phyloP scores from a whole-genome alignment of 257 asterid species.

The Linderniella brevidens region DNA sequence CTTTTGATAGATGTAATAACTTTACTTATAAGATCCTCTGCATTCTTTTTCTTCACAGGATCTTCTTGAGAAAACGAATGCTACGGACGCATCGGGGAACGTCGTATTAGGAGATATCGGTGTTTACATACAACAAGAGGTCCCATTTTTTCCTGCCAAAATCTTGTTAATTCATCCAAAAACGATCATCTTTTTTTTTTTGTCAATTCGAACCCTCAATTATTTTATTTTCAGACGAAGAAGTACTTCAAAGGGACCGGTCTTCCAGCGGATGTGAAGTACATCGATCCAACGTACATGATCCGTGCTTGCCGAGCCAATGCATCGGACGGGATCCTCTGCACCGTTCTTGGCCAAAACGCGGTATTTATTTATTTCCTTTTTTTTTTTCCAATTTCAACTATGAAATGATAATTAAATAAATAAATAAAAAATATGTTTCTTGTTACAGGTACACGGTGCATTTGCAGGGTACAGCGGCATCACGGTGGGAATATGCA shows the following conservation, averaged over 20 bases:
- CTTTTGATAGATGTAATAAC: background rate
- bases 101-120: slow-evolving; percentile 76
- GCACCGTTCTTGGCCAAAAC: slow-evolving; percentile 96
- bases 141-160: slow-evolving; percentile 14
- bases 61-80: slow-evolving; percentile 59
- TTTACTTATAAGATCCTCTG: background rate
- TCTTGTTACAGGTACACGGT: slow-evolving; percentile 76
- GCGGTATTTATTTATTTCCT: slow-evolving; percentile 31
- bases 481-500: slow-evolving; percentile 90
- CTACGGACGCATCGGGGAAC: slow-evolving; percentile 88
- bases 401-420: background rate
- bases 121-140: slow-evolving; percentile 78
- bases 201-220: background rate
- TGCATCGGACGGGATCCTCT: slow-evolving; percentile 91
- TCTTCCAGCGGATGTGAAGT: slow-evolving; percentile 72
- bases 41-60: slow-evolving; percentile 22
- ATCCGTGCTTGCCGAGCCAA: slow-evolving; percentile 98
- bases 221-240: slow-evolving; percentile 32
- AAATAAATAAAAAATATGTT: background rate
- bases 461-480: slow-evolving; percentile 97
- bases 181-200: background rate
- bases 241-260: slow-evolving; percentile 65
- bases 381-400: background rate
- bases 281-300: slow-evolving; percentile 96
- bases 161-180: slow-evolving; percentile 1